These are phyloP conservation scores for Penicillium waksmanii DNA, from an alignment of 495 filamentous ascomycete genomes.

Conservation along the genomic window DNA sequence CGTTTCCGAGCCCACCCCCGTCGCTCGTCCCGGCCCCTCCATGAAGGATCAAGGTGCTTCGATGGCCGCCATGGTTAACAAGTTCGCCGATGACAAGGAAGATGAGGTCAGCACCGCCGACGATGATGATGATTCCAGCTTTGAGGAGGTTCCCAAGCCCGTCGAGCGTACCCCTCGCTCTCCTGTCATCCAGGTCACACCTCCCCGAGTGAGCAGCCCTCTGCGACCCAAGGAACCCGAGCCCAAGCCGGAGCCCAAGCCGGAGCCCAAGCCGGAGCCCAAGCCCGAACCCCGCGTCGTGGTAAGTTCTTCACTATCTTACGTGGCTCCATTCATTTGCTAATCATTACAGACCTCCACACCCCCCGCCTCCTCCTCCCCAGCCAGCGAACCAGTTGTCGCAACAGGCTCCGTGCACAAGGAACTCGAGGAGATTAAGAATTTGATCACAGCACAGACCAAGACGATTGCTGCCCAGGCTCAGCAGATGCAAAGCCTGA, in stretches of 20 bases:
- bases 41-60: constrained; percentile 84
- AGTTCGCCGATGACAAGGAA: constrained; percentile 77
- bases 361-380: constrained; percentile 24
- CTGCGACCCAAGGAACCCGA: constrained; percentile 41
- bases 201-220: constrained; percentile 40
- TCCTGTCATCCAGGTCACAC: constrained; percentile 28
- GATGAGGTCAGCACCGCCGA: constrained; percentile 55
- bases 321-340: constrained; percentile 5
- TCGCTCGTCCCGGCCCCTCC: constrained; percentile 61
- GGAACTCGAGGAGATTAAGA: constrained; percentile 51
- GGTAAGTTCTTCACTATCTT: constrained; percentile 8
- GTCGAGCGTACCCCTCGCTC: constrained; percentile 50
- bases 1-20: constrained; percentile 41
- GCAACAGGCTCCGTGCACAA: constrained; percentile 32
- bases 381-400: constrained; percentile 20
- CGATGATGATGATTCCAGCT: constrained; percentile 73
- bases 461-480: constrained; percentile 50
- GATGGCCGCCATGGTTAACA: constrained; percentile 80
- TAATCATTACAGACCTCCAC: constrained; percentile 28
- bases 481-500: constrained; percentile 47
- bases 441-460: constrained; percentile 48
- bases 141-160: constrained; percentile 78
- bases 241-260: constrained; percentile 26
- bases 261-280: constrained; percentile 28
- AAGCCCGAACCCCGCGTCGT: constrained; percentile 14